phyloP scores from a whole-genome alignment of 169 alveolate genomes.

The Plasmodium gonderi region DNA sequence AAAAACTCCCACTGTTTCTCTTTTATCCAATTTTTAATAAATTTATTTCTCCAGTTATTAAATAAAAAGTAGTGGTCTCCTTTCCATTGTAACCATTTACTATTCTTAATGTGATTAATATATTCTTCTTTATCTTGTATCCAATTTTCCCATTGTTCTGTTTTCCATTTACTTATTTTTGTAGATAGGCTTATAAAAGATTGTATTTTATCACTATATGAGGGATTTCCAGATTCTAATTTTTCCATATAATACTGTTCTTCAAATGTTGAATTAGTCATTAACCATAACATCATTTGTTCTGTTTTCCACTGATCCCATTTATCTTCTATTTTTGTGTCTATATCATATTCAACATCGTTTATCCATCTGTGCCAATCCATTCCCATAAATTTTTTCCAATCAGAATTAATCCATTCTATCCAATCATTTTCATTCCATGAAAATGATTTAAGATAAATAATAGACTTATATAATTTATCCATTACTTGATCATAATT shows the following conservation, averaged over 20 bases:
- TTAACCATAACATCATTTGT: slow-evolving; percentile 2
- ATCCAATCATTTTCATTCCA: background rate
- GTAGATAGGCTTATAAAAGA: background rate
- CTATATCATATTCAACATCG: background rate
- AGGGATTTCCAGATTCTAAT: background rate
- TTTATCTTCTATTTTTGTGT: background rate
- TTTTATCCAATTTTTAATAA: background rate
- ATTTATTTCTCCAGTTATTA: background rate
- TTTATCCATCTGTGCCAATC: slow-evolving; percentile 17
- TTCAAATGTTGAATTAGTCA: background rate
- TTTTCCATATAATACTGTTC: background rate
- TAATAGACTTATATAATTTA: background rate
- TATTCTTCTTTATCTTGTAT: background rate
- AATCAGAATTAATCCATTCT: background rate
- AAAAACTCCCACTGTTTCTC: background rate
- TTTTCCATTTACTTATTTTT: background rate
- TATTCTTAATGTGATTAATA: background rate
- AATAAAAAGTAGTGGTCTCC: background rate
- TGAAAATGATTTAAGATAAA: background rate
- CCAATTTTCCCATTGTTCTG: slow-evolving; percentile 14
- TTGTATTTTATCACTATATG: background rate
- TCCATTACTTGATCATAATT: background rate
- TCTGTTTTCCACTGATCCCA: background rate
- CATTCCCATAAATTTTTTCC: background rate
- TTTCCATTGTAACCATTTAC: slow-evolving; percentile 5